Evolutionary conservation across 139 green algal species (phyloP).

Genomic region (Bryopsis sp.): DNA sequence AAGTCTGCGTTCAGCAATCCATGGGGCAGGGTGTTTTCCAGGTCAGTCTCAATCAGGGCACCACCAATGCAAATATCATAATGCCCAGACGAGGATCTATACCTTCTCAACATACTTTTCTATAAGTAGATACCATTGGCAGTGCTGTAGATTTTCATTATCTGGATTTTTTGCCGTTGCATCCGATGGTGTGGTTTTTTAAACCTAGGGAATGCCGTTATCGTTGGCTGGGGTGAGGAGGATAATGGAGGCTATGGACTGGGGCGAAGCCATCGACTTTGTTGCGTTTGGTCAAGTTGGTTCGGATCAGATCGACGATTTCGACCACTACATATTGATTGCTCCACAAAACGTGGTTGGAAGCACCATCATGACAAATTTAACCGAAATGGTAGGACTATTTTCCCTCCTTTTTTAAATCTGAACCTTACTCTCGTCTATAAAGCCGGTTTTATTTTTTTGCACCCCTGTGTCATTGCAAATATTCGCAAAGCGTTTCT

Average conservation of each 20-base stretch:
- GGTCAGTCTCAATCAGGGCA: constrained; percentile 9
- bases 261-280: constrained; percentile 51
- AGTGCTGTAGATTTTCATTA: too few relatives aligned
- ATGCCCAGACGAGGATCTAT: too few relatives aligned
- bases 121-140: too few relatives aligned
- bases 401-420: neutral
- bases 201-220: constrained; percentile 54
- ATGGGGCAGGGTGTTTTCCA: constrained; percentile 68
- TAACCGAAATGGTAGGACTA: neutral
- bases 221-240: constrained; percentile 43
- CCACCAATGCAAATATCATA: neutral
- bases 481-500: too few relatives aligned
- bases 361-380: neutral
- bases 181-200: constrained; percentile 1
- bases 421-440: too few relatives aligned
- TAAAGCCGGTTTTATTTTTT: too few relatives aligned
- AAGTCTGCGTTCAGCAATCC: constrained; percentile 57
- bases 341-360: constrained; percentile 7
- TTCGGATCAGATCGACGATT: constrained; percentile 26
- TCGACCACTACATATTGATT: constrained; percentile 18
- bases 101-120: too few relatives aligned
- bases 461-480: too few relatives aligned
- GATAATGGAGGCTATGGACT: constrained; percentile 79
- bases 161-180: too few relatives aligned
- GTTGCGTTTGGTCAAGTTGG: constrained; percentile 47